phyloP scores from a whole-genome alignment of 2,329 filamentous ascomycete species.

The Aspergillus oerlinghausenensis region DNA sequence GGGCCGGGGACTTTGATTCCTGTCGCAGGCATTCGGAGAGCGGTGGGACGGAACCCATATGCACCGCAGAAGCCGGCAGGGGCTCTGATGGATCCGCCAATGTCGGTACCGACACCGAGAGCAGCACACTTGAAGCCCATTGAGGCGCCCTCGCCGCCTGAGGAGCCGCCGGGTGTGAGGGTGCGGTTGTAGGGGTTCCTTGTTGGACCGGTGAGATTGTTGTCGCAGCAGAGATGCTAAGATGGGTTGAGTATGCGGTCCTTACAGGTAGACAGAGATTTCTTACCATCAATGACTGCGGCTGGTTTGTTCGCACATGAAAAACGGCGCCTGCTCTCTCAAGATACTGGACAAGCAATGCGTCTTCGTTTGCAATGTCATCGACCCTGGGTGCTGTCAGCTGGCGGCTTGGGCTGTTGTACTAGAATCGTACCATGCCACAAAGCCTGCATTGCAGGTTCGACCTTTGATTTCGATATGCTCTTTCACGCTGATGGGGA shows the following conservation, averaged over 20 bases:
- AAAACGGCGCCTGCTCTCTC: slow-evolving; percentile 38
- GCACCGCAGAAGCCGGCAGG: slow-evolving; percentile 44
- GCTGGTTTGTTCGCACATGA: slow-evolving; percentile 42
- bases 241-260: not conserved
- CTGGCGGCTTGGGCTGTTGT: not conserved
- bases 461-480: slow-evolving; percentile 55
- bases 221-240: slow-evolving; percentile 35
- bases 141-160: slow-evolving; percentile 43
- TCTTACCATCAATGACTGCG: slow-evolving; percentile 38
- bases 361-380: slow-evolving; percentile 32
- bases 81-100: slow-evolving; percentile 44
- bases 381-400: slow-evolving; percentile 26
- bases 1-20: slow-evolving; percentile 25
- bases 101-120: slow-evolving; percentile 45
- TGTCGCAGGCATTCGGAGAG: slow-evolving; percentile 27
- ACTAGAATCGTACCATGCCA: slow-evolving; percentile 26
- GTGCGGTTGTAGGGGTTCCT: slow-evolving; percentile 39
- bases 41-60: slow-evolving; percentile 42
- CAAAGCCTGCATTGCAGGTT: slow-evolving; percentile 33
- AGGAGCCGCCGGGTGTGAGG: slow-evolving; percentile 40
- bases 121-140: slow-evolving; percentile 39
- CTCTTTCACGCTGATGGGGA: slow-evolving; percentile 58
- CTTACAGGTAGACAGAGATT: not conserved
- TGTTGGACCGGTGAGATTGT: slow-evolving; percentile 39
- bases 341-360: slow-evolving; percentile 29